These are phyloP conservation scores for Eustoma russellianum DNA, from an alignment of 257 asterid genomes.

Conservation along the genomic window DNA sequence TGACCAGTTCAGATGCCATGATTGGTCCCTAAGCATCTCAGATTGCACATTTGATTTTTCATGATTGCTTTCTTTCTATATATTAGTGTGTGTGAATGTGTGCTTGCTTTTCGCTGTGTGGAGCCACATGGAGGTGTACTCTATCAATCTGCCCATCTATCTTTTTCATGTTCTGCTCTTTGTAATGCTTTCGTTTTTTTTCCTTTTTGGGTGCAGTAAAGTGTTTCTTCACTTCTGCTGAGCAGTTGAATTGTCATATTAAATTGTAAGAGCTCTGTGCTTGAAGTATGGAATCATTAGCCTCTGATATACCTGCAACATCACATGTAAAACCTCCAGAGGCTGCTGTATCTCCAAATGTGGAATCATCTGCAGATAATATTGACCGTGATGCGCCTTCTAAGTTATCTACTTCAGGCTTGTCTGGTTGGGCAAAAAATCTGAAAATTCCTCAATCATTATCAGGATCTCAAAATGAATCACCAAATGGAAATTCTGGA, in stretches of 20 bases:
- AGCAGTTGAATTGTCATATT: neutral
- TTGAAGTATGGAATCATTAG: conserved; percentile 40
- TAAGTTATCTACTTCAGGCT: conserved; percentile 66
- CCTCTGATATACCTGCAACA: conserved; percentile 37
- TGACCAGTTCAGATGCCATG: too few relatives aligned
- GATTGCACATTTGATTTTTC: too few relatives aligned
- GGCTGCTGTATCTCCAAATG: conserved; percentile 21
- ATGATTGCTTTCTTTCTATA: too few relatives aligned
- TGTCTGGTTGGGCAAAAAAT: conserved; percentile 86
- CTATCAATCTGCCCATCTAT: neutral
- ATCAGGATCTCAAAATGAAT: conserved; percentile 56
- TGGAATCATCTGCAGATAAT: conserved; percentile 34
- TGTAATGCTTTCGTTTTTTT: neutral
- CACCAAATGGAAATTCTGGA: conserved; percentile 51
- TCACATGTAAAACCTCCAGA: conserved; percentile 28
- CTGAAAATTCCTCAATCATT: conserved; percentile 82
- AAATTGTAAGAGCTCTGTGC: conserved; percentile 15
- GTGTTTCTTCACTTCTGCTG: neutral
- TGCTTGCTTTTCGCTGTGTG: neutral
- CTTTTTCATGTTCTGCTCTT: neutral
- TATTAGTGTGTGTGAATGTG: too few relatives aligned
- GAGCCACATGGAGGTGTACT: neutral
- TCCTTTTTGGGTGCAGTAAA: neutral
- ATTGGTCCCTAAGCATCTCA: too few relatives aligned
- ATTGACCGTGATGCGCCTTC: conserved; percentile 42